phyloP scores from a whole-genome alignment of 257 asterid species.

The Solanum etuberosum region DNA sequence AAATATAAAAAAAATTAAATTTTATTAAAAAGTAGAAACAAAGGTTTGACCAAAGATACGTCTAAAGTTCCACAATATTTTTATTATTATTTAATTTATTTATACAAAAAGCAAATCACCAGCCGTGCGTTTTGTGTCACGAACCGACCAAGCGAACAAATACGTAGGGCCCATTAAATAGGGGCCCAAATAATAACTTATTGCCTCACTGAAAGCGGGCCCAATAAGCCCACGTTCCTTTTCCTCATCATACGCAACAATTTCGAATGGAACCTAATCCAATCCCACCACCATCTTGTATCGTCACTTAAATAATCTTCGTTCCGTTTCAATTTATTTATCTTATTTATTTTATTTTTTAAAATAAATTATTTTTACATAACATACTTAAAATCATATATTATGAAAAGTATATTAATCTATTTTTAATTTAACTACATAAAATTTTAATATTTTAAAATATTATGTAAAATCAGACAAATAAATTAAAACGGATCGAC shows the following conservation, averaged over 20 bases:
- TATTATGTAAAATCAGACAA: neutral
- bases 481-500: neutral
- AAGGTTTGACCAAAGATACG: conserved; percentile 1
- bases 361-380: no score
- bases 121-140: conserved; percentile 6
- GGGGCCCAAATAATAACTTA: neutral
- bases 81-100: neutral
- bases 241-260: conserved; percentile 12
- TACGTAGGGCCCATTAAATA: neutral
- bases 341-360: neutral
- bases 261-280: neutral
- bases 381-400: neutral
- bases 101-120: neutral
- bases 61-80: neutral
- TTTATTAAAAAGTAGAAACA: neutral
- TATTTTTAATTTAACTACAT: no score
- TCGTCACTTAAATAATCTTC: neutral
- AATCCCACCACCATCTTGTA: conserved; percentile 8
- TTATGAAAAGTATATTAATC: no score
- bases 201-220: neutral
- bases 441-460: neutral
- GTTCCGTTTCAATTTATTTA: neutral
- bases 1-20: neutral
- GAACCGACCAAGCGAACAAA: conserved; percentile 25
- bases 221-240: conserved; percentile 14